These are phyloP conservation scores for Hymenotorrendiella dingleyae DNA, from an alignment of 2,329 filamentous ascomycete genomes.

Conservation along the genomic window DNA sequence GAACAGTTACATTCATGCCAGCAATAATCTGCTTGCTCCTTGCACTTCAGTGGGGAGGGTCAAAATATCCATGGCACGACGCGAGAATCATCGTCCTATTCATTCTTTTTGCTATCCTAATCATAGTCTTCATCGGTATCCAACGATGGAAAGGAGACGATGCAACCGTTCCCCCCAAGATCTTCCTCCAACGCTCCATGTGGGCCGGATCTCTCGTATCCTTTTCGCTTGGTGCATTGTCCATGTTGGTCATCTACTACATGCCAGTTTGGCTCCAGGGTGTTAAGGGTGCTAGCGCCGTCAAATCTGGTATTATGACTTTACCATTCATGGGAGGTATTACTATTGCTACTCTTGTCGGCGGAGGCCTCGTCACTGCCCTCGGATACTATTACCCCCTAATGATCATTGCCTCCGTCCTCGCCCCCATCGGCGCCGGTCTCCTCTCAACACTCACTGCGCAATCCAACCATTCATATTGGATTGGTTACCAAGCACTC, in stretches of 20 bases:
- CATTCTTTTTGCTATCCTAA: slow-evolving; percentile 26
- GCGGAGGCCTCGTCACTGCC: slow-evolving; percentile 33
- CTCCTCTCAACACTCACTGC: slow-evolving; percentile 38
- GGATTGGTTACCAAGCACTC: slow-evolving; percentile 55
- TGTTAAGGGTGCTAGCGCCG: slow-evolving; percentile 33
- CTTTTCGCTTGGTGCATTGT: slow-evolving; percentile 22
- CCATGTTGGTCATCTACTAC: slow-evolving; percentile 29
- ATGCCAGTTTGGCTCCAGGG: slow-evolving; percentile 32
- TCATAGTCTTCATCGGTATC: slow-evolving; percentile 28
- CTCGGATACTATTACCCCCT: slow-evolving; percentile 42
- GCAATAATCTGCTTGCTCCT: slow-evolving; percentile 34
- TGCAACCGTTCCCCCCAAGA: slow-evolving; percentile 34
- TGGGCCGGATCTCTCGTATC: slow-evolving; percentile 15
- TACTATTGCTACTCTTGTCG: slow-evolving; percentile 36
- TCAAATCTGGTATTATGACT: slow-evolving; percentile 38
- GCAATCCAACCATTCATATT: slow-evolving; percentile 38
- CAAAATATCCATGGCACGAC: slow-evolving; percentile 32
- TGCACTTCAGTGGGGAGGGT: slow-evolving; percentile 36
- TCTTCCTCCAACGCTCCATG: slow-evolving; percentile 27
- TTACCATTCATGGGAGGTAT: slow-evolving; percentile 38
- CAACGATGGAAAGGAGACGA: slow-evolving; percentile 30
- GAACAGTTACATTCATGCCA: slow-evolving; percentile 32
- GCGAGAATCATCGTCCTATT: slow-evolving; percentile 32
- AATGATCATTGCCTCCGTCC: slow-evolving; percentile 34
- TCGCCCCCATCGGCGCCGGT: slow-evolving; percentile 36